Conservation (phyloP, 208 protist species). For the Jaenimonas drosophilae region DNA sequence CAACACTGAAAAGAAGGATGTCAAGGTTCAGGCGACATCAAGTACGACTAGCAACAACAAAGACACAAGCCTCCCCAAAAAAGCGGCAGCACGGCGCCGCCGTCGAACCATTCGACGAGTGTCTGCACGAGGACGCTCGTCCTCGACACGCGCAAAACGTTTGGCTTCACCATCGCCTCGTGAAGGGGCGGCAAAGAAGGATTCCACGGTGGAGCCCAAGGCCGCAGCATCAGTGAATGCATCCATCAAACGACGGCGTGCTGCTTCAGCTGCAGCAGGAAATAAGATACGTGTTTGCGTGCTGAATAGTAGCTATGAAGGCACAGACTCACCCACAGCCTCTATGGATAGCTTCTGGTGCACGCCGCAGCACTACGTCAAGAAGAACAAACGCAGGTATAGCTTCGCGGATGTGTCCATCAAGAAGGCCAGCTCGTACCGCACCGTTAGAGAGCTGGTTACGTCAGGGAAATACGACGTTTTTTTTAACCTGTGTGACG, state of each 20-base stretch:
- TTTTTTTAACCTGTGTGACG: conserved; percentile 89
- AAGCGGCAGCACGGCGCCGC: no score
- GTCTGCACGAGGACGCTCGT: conserved; percentile 12
- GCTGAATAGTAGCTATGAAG: conserved; percentile 80
- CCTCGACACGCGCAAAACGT: conserved; percentile 5
- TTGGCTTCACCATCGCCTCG: background rate
- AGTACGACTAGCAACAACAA: background rate
- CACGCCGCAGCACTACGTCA: conserved; percentile 69
- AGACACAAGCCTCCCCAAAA: no score
- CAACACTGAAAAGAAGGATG: no score
- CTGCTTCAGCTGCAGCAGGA: no score
- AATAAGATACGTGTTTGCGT: conserved; percentile 60
- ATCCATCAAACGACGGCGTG: no score
- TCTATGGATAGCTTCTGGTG: conserved; percentile 73
- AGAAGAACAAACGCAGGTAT: conserved; percentile 62
- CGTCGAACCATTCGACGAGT: no score
- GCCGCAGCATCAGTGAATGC: background rate
- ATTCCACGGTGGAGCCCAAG: background rate
- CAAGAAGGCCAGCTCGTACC: conserved; percentile 67
- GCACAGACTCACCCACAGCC: conserved; percentile 58
- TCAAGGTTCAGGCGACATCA: background rate
- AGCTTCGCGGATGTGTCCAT: conserved; percentile 53
- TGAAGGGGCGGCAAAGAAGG: conserved; percentile 1
- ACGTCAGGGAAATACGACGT: conserved; percentile 76
- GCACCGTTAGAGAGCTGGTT: conserved; percentile 60